Evolutionary conservation across 257 asterid species (phyloP), one percentile per base, ranked within the genome.

Genomic region (Plantago ovata): DNA sequence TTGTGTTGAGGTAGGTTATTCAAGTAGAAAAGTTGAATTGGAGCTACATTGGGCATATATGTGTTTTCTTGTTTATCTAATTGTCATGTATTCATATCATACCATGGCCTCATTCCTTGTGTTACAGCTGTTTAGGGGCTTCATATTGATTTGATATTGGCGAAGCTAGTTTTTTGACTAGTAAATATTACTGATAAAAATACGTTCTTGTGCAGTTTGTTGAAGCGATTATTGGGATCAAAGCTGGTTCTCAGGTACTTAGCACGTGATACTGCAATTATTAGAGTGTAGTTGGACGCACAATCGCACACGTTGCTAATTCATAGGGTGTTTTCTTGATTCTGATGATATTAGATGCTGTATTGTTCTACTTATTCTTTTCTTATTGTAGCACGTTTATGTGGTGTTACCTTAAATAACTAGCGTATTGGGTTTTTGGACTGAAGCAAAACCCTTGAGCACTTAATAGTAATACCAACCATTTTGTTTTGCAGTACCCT

Each of bases 151-250:
- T 49, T 62, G 57, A 53, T 50, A 12, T 22, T 16, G 36, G 40
- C 56, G 43, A 38, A 60, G 38, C 45, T 52, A 52, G 7, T 24
- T 7, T 20, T 15, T 19, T 10, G 45, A 13, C 2, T 40, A 13
- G 2, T 13, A 45, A 51, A 12, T 46, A 42, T 38, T 63, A 52
- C 49, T 45, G 47, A 28, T 49, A 32, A 56, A 22, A 19, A 12
- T 58, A 7, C 39, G 63, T 52, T 69, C 38, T 40, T 33, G 60
- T 75, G 76, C 85, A 87, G 98, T 91, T 91, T 74, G 96, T 87
- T 68, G 95, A 87, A 81, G 96, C 95, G 57, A 68, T 75, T 58
- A 74, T 91, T 20, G 91, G 80, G 45, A 91, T 91, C 32, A 80
- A 44, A 51, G 92, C 96, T 38, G 81, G 76, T 67, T 69, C 83